Conservation (phyloP, 306 rosid species). For the Lagenaria siceraria region DNA sequence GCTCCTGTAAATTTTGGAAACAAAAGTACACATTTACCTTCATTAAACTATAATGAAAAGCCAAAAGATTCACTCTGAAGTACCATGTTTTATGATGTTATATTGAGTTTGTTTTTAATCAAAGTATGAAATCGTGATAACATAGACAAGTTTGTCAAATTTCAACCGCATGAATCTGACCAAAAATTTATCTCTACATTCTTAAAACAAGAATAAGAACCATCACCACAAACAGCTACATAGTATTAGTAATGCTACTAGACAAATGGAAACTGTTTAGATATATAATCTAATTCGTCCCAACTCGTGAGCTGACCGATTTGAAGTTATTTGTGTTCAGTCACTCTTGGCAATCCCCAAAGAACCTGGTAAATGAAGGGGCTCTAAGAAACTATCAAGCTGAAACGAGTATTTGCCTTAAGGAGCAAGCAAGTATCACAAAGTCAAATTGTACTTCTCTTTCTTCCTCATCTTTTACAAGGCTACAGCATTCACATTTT, state of each 20-base stretch:
- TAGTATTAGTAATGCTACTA: neutral
- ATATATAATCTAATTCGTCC: neutral
- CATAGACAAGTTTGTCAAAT: neutral
- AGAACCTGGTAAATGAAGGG: neutral
- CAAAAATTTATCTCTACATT: too few relatives aligned
- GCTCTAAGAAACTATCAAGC: neutral
- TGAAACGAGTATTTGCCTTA: neutral
- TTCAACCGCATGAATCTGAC: neutral
- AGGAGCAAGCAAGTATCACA: neutral
- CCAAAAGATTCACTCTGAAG: neutral
- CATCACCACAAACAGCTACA: neutral
- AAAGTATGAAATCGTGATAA: neutral
- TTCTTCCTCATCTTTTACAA: neutral
- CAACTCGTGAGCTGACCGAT: neutral
- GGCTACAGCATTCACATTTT: neutral
- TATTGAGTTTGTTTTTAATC: neutral
- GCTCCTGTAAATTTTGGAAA: neutral
- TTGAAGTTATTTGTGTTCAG: neutral
- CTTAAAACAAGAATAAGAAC: neutral
- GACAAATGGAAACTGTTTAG: neutral
- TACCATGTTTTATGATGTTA: neutral
- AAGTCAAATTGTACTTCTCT: neutral
- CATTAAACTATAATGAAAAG: neutral
- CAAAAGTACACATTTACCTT: neutral
- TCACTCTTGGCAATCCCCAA: neutral